Evolutionary conservation across 306 rosid genomes (phyloP).

Genomic region (Pyrus betulifolia): DNA sequence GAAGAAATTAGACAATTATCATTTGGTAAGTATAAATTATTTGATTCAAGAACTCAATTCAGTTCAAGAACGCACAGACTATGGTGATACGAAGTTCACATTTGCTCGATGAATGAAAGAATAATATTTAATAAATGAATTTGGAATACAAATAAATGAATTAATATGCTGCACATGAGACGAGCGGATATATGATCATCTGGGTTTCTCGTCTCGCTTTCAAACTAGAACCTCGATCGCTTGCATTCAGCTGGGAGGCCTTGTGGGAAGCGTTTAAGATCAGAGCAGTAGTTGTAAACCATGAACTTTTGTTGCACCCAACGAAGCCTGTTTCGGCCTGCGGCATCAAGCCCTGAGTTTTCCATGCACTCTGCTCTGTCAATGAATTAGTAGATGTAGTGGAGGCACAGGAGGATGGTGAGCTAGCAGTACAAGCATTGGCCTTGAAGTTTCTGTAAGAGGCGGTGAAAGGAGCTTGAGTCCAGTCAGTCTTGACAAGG

Average conservation of each 20-base stretch:
- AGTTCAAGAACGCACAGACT: background rate
- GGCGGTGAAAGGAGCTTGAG: constrained; percentile 41
- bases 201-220: background rate
- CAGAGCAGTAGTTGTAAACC: constrained; percentile 41
- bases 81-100: background rate
- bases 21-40: background rate
- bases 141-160: background rate
- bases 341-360: constrained; percentile 24
- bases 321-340: constrained; percentile 22
- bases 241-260: constrained; percentile 42
- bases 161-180: background rate
- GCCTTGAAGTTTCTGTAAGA: constrained; percentile 34
- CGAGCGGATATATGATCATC: background rate
- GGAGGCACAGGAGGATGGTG: constrained; percentile 15
- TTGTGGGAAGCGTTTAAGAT: constrained; percentile 32
- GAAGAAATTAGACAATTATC: background rate
- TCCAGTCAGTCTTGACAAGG: constrained; percentile 44
- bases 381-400: background rate
- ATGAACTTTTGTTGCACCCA: constrained; percentile 44
- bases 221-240: background rate
- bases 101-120: background rate
- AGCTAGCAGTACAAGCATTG: constrained; percentile 18
- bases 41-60: too few species aligned
- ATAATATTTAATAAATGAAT: background rate
- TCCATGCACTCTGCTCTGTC: background rate